phyloP scores from a whole-genome alignment of 1,139 yeast genomes.

The Debaryomyces singareniensis region DNA sequence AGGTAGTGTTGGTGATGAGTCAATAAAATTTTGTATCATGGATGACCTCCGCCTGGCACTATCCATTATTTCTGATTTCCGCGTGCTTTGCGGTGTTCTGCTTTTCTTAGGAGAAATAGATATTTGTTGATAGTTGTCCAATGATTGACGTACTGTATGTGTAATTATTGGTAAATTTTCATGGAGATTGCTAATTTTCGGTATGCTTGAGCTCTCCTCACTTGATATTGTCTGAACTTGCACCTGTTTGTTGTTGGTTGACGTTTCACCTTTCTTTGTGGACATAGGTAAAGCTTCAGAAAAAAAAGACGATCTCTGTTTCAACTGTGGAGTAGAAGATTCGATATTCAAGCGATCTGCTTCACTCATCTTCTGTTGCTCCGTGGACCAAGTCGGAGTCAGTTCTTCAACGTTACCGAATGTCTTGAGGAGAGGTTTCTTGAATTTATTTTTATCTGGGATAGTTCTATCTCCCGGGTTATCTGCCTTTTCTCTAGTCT shows the following conservation, averaged over 20 bases:
- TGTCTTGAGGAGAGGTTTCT: constrained; percentile 17
- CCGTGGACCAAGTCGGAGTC: constrained; percentile 36
- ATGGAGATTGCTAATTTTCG: constrained; percentile 5
- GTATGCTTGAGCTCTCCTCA: constrained; percentile 7
- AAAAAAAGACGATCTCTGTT: constrained; percentile 12
- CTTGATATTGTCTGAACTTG: constrained; percentile 4
- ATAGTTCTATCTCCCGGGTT: constrained; percentile 2
- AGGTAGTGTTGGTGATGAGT: constrained; percentile 49
- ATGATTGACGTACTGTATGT: constrained; percentile 29
- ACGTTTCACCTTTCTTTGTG: constrained; percentile 2
- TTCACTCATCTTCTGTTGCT: constrained; percentile 14
- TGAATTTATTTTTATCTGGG: constrained; percentile 8
- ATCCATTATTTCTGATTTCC: constrained; percentile 11
- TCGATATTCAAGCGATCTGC: constrained; percentile 14
- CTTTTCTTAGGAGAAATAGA: constrained; percentile 26
- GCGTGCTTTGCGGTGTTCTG: constrained; percentile 14
- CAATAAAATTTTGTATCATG: constrained; percentile 34
- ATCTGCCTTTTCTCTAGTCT: constrained; percentile 4
- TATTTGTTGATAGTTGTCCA: constrained; percentile 30
- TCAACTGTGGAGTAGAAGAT: constrained; percentile 31
- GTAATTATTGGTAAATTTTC: constrained; percentile 10
- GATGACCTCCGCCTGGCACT: constrained; percentile 28
- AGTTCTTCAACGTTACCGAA: constrained; percentile 19
- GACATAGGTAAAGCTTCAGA: constrained; percentile 1
- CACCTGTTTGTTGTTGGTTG: constrained; percentile 18